Base-by-base conservation (phyloP, 2,329 filamentous ascomycete genomes). In the Epichloe typhina region DNA sequence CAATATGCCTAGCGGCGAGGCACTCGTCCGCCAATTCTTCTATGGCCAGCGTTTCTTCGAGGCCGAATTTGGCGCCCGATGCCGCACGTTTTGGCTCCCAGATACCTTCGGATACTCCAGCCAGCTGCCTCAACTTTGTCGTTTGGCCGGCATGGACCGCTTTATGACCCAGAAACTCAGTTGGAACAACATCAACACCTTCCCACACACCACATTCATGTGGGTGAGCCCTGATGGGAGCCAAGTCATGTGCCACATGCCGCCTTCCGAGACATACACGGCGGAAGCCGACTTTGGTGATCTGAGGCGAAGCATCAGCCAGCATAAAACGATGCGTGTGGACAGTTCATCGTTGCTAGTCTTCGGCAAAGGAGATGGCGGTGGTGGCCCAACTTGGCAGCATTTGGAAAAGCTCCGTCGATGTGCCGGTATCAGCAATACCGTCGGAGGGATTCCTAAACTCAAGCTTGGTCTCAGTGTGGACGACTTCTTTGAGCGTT, bases 151-250 rank as follows among this genome's bases (percentile, higher is more conserved):
- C 19, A 97, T 98, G 93, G 86, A 80, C 52, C 82, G 91, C 36
- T 98, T 98, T 73, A 85, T 98, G 62, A 98, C 93, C 0, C 93
- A 98, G 68, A 98, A 98, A 72, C 75, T 98, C 53, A 97, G 91
- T 73, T 98, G 93, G 93, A 97, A 97, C 73, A 97, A 97, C 66
- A 97, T 97, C 76, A 97, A 97, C 71, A 95, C 86, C 63, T 98
- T 97, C 70, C 93, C 93, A 0, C 93, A 97, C 64, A 97, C 93
- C 5, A 97, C 93, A 0, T 98, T 98, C 75, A 95, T 95, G 68
- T 98, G 93, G 93, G 90, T 98, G 35, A 82, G 89, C 12, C 79
- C 96, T 13, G 93, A 98, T 65, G 91, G 93, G 52, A 95, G 87
- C 62, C 93, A 97, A 63, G 93, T 98, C 57, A 81, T 98, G 55